Evolutionary conservation across 2,329 filamentous ascomycete species (phyloP), one percentile per base, ranked within the genome.

Genomic region (Colletotrichum euphorbiae): DNA sequence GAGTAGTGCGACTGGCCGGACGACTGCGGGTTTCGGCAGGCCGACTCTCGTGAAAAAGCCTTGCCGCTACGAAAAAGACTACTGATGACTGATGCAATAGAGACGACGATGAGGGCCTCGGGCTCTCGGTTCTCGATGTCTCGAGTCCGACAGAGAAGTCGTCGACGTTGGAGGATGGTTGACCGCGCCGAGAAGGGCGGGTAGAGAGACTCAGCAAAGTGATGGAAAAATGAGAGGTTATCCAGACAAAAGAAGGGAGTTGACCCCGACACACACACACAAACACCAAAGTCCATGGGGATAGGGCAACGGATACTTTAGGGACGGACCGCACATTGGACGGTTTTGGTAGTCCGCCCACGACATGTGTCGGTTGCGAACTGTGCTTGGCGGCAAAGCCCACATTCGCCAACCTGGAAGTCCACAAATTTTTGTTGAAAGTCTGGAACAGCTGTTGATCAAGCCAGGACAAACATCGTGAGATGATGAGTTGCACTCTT

Each of bases 11-110:
- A 81, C n/a, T n/a, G n/a, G n/a, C n/a, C n/a, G n/a, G n/a, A n/a
- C 76, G 36, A 81, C 80, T 24, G 80, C 80, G 11, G 82, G 74
- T 71, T 83, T 83, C 4, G 81, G 81, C 1, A 82, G 56, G 3
- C 70, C 76, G 57, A 83, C 65, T 11, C 78, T 74, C 40, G 77
- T 75, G 36, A 73, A 78, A 78, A 12, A 80, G 69, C 11, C 78
- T 72, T 1, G 74, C 75, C 1, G 68, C 43, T 3, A 78, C 74
- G 11, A 79, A 71, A 6, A 77, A 1, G 1, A 72, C n/a, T 71
- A 6, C 75, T 75, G 21, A 79, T n/a, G 2, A 69, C 69, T 1
- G 76, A 76, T 38, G 79, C 70, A 6, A 71, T 48, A 73, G 75
- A 77, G 24, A 77, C 69, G 6, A 75, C 73, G 3, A 67, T 72